These are phyloP conservation scores for Pythium insidiosum DNA, from an alignment of 352 stramenopile genomes.

Conservation along the genomic window DNA sequence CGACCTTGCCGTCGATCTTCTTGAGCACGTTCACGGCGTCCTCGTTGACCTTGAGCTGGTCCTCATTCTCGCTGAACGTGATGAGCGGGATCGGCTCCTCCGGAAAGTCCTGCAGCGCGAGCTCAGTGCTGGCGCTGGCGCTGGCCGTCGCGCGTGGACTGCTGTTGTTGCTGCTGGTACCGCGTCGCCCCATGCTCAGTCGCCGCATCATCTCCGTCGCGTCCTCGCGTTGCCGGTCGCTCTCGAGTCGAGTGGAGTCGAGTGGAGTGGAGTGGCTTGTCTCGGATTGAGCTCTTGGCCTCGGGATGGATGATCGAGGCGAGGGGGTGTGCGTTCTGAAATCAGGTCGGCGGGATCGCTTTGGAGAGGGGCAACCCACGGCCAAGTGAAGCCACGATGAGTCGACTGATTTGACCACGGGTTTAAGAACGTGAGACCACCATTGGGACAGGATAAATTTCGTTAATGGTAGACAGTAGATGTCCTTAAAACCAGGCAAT, in stretches of 20 bases:
- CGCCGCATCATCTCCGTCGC: conserved; percentile 8
- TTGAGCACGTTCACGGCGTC: conserved; percentile 57
- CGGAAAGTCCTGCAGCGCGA: conserved; percentile 39
- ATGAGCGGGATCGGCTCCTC: conserved; percentile 79
- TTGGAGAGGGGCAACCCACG: neutral
- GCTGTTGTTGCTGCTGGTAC: neutral
- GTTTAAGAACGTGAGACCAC: too few species aligned
- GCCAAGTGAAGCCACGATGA: conserved; percentile 4
- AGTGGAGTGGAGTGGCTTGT: neutral
- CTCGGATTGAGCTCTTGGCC: neutral
- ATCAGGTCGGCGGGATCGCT: neutral
- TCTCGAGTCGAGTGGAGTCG: neutral
- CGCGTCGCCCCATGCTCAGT: conserved; percentile 10
- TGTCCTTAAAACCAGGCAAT: too few species aligned
- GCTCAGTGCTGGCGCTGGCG: conserved; percentile 3
- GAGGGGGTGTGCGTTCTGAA: neutral
- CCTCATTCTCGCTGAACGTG: conserved; percentile 78
- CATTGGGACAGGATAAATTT: too few species aligned
- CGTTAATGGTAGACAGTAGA: neutral
- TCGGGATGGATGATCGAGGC: neutral
- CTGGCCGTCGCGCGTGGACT: neutral
- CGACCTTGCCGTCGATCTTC: conserved; percentile 66
- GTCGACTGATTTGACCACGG: neutral
- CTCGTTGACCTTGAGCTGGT: conserved; percentile 76
- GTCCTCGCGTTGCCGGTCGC: neutral